A percentile compares a stretch with the other conserved stretches of the same genome.
Conservation (phyloP, 1,284 basidiomycete species). For the Apiotrichum sp. region DNA sequence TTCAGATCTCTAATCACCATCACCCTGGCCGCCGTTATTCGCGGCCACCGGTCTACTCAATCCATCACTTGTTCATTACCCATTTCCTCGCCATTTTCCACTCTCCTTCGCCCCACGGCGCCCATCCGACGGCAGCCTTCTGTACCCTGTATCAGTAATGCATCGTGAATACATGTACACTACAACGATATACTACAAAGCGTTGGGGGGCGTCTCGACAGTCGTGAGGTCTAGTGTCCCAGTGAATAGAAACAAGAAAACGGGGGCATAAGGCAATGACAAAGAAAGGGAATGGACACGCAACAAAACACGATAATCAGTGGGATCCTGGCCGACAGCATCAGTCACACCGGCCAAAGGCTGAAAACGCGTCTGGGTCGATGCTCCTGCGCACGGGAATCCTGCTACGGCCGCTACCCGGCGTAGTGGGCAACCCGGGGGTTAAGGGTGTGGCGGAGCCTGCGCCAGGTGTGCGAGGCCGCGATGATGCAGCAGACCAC, state of each 20-base stretch:
- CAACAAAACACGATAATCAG: no score
- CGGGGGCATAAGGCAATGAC: no score
- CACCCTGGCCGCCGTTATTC: no score
- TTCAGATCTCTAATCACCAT: neutral
- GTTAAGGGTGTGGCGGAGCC: neutral
- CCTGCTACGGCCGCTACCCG: neutral
- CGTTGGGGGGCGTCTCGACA: no score
- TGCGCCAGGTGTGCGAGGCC: no score
- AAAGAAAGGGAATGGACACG: no score
- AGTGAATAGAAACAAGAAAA: no score
- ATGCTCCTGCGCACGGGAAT: neutral
- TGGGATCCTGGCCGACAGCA: no score
- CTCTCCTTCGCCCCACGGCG: no score
- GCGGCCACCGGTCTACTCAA: no score
- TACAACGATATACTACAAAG: neutral
- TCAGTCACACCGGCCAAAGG: neutral
- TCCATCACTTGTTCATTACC: neutral
- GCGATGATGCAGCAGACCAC: no score
- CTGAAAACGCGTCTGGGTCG: neutral
- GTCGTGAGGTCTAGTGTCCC: no score
- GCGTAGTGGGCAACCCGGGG: neutral
- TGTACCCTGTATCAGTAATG: conserved; percentile 6
- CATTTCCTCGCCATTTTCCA: neutral
- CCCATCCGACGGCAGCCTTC: neutral
- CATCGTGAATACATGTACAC: conserved; percentile 1